Evolutionary conservation across 306 rosid genomes (phyloP), one percentile per base, ranked within the genome.

Genomic region (Oemleria cerasiformis): DNA sequence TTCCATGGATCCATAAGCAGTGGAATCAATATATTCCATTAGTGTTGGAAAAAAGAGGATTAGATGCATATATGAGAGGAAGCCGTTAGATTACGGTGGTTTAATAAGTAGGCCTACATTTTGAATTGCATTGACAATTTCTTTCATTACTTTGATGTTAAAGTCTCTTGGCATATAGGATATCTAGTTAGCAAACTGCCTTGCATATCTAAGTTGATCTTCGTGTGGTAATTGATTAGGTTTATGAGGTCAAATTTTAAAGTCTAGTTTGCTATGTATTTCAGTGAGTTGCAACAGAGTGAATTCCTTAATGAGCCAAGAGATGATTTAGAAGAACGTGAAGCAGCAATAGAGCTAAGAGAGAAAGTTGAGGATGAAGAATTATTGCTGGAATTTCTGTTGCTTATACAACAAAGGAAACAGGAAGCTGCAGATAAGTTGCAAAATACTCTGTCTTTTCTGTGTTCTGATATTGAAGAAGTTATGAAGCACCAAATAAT

Each of bases 331-430:
- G 92, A 79, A 82, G 96, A 95, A 65, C 92, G 96, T 20, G 97
- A 95, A 81, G 97, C 92, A 25, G 97, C 92, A 6, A 71, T 86
- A 77, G 88, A 91, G 75, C 97, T 95, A 39, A 75, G 92, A 70
- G 87, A 91, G 79, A 85, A 74, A 79, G 79, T 91, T 73, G 96
- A 88, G 78, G 96, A 95, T 78, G 88, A 91, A 77, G 99, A 91
- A 59, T 79, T 95, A 75, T 77, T 95, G 73, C 88, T 91, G 44
- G 97, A 95, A 74, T 95, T 91, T 71, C 96, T 95, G 71, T 69
- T 84, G 79, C 88, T 85, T 71, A 77, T 86, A 74, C 89, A 89
- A 80, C 92, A 89, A 70, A 88, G 92, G 73, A 95, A 95, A 74
- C 88, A 76, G 71, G 96, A 95, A 56, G 79, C 83, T 74, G 86